phyloP scores from a whole-genome alignment of 768 basidiomycete species.

The Strobilomyces echinocephalus region DNA sequence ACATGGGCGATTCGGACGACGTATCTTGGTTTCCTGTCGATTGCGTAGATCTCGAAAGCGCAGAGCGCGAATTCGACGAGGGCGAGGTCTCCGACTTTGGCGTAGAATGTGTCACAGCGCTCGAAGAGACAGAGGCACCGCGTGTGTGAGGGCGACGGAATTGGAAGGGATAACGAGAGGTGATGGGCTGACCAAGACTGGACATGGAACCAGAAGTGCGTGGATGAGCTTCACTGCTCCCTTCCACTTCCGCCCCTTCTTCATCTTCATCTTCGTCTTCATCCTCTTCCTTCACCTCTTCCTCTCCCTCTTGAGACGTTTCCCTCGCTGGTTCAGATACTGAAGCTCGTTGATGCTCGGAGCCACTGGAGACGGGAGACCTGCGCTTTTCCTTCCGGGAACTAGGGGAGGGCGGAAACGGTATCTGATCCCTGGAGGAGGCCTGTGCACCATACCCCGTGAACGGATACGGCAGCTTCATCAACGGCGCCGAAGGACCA shows the following conservation, averaged over 20 bases:
- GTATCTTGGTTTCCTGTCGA: conserved; percentile 59
- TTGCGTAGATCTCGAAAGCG: conserved; percentile 44
- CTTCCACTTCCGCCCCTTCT: conserved; percentile 36
- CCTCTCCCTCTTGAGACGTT: conserved; percentile 19
- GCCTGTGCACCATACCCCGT: conserved; percentile 54
- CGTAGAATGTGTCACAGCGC: conserved; percentile 37
- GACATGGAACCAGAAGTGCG: conserved; percentile 81
- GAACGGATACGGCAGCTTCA: conserved; percentile 69
- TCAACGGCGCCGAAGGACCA: conserved; percentile 41
- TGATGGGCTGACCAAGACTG: conserved; percentile 73
- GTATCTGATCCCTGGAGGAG: conserved; percentile 60
- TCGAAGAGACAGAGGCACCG: conserved; percentile 40
- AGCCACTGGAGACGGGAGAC: conserved; percentile 25
- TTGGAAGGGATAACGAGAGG: conserved; percentile 66
- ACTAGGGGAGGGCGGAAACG: conserved; percentile 67
- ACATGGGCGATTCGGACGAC: conserved; percentile 55
- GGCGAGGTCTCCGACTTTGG: conserved; percentile 35
- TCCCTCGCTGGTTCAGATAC: conserved; percentile 28
- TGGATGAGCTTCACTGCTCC: conserved; percentile 51
- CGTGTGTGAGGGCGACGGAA: conserved; percentile 45
- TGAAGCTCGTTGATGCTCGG: conserved; percentile 28
- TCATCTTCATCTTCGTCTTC: conserved; percentile 47
- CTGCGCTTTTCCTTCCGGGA: conserved; percentile 37
- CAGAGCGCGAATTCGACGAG: conserved; percentile 37
- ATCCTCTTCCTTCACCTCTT: conserved; percentile 10